Evolutionary conservation across 352 stramenopile genomes (phyloP), one percentile per base, ranked within the genome.

Genomic region (Plasmopara muralis): DNA sequence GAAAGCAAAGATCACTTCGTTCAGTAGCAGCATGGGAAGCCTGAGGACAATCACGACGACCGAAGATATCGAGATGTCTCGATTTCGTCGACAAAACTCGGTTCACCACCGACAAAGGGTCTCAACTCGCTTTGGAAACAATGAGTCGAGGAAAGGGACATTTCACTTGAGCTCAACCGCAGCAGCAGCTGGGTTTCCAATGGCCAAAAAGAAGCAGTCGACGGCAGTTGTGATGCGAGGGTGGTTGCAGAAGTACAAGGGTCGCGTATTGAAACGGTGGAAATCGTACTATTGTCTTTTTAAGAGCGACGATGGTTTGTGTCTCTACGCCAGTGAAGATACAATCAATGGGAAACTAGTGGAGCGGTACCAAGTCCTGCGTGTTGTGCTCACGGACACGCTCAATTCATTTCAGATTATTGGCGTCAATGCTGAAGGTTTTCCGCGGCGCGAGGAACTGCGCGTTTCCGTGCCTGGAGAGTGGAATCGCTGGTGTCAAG

Each of bases 321-420:
- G 67, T n/a, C 48, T 85, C 1, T 85, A 83, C 43, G 35, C 62
- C 15, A 85, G 61, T 49, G 71, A 85, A 40, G 69, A 85, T 53
- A 78, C 67, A 7, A 57, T 85, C 14, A 82, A 85, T 41, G 71
- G 74, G 1, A 51, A 51, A 9, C 50, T 85, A 6, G 69, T 74
- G 37, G 66, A 67, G 16, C 69, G 69, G 15, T 79, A 77, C 33
- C 67, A 77, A 15, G 49, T 85, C 16, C 54, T 85, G 20, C 69
- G 67, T 6, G 74, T 79, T 30, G 55, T 66, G 18, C 53, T 80
- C 9, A 72, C 68, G 6, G 69, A 81, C 38, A 71, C 66, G 47
- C 70, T 71, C 43, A 64, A 76, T 47, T 68, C 64, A 44, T 85
- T 85, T 52, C 57, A 77, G 34, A 61, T 85, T 30, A 78, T 85